Evolutionary conservation across 2,329 filamentous ascomycete genomes (phyloP), one percentile per base, ranked within the genome.

Genomic region (Neopestalotiopsis clavispora): DNA sequence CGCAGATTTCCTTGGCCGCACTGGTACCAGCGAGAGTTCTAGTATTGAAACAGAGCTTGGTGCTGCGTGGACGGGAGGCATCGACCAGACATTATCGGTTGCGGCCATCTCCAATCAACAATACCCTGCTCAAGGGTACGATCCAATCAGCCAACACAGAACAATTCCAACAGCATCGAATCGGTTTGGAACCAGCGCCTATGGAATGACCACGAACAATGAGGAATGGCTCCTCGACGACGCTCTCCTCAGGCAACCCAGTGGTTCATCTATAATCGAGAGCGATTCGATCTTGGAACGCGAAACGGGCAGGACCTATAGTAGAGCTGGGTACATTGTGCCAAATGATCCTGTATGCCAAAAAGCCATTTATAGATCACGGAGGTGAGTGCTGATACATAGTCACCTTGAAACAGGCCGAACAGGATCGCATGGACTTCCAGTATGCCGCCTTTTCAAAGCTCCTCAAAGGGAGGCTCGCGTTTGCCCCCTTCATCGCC

Each of bases 371-470:
- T 28, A 28, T 28, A 28, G 23, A 28, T 28, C 23, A 28, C 23
- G 3, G 23, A 28, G 23, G 23, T 28, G 23, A 28, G 23, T 4
- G 23, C 23, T 28, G 23, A 28, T 28, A 28, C 23, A 28, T 4
- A 28, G 23, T 28, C 23, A 4, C 3, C 23, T 28, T 28, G 23
- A 28, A 0, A 9, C 6, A 63, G 61, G 61, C 34, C 3, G 61
- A 63, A 23, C 61, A 63, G 1, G 61, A 63, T 20, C 61, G 61
- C 32, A 17, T 63, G 61, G 61, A 63, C n/a, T 23, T 63, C 14
- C 61, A 63, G 9, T 34, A 63, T 34, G 32, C 34, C 1, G 38
- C n/a, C 9, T 63, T 20, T 10, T 20, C n/a, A 2, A 30, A 40
- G 6, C 17, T 45, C 6, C 10, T 63, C 4, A n/a, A 49, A 20